Conservation (phyloP, 805 yeast species). For the Candida nonsorbophila region DNA sequence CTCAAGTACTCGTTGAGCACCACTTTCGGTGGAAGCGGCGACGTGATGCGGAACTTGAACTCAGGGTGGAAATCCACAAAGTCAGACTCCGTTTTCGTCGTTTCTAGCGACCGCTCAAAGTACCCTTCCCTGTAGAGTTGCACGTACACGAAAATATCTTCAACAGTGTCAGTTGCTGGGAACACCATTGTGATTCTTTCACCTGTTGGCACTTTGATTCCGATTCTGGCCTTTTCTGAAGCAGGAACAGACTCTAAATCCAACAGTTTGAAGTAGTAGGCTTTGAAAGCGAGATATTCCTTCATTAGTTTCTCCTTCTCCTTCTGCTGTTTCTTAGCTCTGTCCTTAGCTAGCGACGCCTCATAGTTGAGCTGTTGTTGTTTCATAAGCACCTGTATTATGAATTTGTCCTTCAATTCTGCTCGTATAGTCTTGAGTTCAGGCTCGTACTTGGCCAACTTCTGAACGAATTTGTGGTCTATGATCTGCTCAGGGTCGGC, state of each 20-base stretch:
- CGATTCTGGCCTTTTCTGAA: conserved; percentile 49
- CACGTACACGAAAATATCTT: conserved; percentile 29
- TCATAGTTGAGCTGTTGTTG: conserved; percentile 79
- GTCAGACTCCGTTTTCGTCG: conserved; percentile 18
- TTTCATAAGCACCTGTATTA: conserved; percentile 52
- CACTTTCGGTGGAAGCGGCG: conserved; percentile 35
- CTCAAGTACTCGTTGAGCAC: conserved; percentile 18
- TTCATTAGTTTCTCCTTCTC: conserved; percentile 25
- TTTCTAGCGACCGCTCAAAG: conserved; percentile 15
- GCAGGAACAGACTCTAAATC: conserved; percentile 9
- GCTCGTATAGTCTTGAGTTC: conserved; percentile 54
- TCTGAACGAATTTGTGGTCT: conserved; percentile 35
- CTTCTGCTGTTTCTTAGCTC: conserved; percentile 37
- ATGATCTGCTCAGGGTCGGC: conserved; percentile 23
- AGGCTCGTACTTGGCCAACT: conserved; percentile 55
- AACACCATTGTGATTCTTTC: conserved; percentile 41
- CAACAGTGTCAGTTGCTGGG: conserved; percentile 22
- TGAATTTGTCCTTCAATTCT: conserved; percentile 57
- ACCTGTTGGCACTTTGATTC: conserved; percentile 64
- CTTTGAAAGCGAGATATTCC: conserved; percentile 28
- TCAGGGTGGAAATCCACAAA: conserved; percentile 19
- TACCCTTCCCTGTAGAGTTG: conserved; percentile 38
- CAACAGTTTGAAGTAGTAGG: conserved; percentile 16
- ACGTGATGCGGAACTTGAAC: conserved; percentile 26
- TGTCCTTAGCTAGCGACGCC: conserved; percentile 63